phyloP scores from a whole-genome alignment of 306 rosid species.

The Argentina anserina region DNA sequence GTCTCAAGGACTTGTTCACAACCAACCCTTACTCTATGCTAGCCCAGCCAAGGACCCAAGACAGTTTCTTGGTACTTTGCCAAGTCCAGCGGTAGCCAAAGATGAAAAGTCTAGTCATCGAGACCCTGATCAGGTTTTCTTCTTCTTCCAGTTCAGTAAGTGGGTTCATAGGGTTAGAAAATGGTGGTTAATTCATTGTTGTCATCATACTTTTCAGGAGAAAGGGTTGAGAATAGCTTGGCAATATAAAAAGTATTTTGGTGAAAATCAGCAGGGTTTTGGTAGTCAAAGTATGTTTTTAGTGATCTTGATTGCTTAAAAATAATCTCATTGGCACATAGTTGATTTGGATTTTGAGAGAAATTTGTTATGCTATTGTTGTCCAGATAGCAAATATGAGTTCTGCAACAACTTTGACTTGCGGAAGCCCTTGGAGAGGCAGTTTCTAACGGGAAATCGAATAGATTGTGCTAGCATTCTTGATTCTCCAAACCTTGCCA shows the following conservation, averaged over 20 bases:
- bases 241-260: constrained; percentile 89
- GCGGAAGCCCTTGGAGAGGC: constrained; percentile 74
- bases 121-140: constrained; percentile 47
- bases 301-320: neutral
- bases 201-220: constrained; percentile 45
- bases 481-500: constrained; percentile 55
- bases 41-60: constrained; percentile 74
- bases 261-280: constrained; percentile 52
- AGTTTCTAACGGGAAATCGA: constrained; percentile 44
- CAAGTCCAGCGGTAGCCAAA: constrained; percentile 54
- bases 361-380: constrained; percentile 3
- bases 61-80: constrained; percentile 88
- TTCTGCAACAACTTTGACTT: constrained; percentile 82
- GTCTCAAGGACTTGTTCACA: constrained; percentile 84
- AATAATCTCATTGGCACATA: neutral
- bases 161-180: constrained; percentile 9
- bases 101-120: constrained; percentile 46
- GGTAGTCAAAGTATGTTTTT: constrained; percentile 33
- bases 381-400: constrained; percentile 52
- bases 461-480: constrained; percentile 69
- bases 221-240: constrained; percentile 85
- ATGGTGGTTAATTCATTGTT: constrained; percentile 5
- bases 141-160: constrained; percentile 10
- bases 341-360: neutral
- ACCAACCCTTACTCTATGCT: constrained; percentile 81